Conservation (phyloP, 306 rosid species). For the Ceratonia siliqua region DNA sequence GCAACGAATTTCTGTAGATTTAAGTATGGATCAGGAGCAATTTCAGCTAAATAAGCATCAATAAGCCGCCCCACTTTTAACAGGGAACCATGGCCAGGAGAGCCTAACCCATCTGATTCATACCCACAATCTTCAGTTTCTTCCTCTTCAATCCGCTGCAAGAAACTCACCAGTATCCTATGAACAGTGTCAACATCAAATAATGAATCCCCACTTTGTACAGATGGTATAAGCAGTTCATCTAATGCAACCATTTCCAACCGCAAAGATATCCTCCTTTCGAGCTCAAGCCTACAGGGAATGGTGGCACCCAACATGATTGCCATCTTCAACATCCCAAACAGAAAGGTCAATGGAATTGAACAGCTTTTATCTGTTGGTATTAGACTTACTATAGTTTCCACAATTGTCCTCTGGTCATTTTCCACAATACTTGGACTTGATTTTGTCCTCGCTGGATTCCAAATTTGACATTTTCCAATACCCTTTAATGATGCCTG, state of each 20-base stretch:
- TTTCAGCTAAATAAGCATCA: slow-evolving; percentile 86
- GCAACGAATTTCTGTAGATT: slow-evolving; percentile 61
- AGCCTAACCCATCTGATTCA: slow-evolving; percentile 68
- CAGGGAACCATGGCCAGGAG: slow-evolving; percentile 64
- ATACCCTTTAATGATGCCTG: slow-evolving; percentile 71
- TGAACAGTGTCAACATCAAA: slow-evolving; percentile 85
- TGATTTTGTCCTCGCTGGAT: slow-evolving; percentile 47
- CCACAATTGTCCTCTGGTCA: slow-evolving; percentile 62
- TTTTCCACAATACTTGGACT: slow-evolving; percentile 46
- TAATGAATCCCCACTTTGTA: slow-evolving; percentile 61
- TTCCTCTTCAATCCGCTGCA: slow-evolving; percentile 77
- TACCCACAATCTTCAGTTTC: slow-evolving; percentile 73
- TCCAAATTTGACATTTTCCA: slow-evolving; percentile 68
- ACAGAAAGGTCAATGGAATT: slow-evolving; percentile 69
- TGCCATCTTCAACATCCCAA: slow-evolving; percentile 81
- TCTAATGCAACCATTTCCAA: slow-evolving; percentile 71
- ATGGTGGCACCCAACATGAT: slow-evolving; percentile 65
- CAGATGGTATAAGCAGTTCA: slow-evolving; percentile 80
- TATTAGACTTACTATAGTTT: slow-evolving; percentile 65
- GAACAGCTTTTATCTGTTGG: slow-evolving; percentile 64
- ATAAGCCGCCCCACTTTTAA: slow-evolving; percentile 80
- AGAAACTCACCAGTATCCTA: slow-evolving; percentile 65
- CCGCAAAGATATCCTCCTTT: slow-evolving; percentile 70
- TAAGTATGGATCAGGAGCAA: slow-evolving; percentile 79
- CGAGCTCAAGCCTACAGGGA: slow-evolving; percentile 78